Evolutionary conservation across 306 rosid genomes (phyloP).

Genomic region (Trifolium fragiferum): DNA sequence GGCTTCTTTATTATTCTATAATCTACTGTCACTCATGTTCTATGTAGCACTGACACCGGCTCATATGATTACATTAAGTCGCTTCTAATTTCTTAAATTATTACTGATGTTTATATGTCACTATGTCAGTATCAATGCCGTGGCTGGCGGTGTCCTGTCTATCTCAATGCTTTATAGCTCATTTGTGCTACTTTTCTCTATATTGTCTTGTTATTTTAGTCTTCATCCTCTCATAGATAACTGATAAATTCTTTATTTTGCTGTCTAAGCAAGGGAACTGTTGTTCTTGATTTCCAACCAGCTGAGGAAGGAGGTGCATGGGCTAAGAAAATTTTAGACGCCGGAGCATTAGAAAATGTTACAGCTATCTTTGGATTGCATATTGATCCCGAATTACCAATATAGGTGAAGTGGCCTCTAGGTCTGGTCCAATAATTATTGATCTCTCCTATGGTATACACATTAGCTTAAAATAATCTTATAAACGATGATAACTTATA

Average conservation of each 20-base stretch:
- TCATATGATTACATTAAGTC: no score
- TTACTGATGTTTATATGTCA: no score
- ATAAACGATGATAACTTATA: not conserved
- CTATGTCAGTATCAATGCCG: no score
- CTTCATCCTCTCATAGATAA: slow-evolving; percentile 5
- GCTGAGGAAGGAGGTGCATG: slow-evolving; percentile 94
- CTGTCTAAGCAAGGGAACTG: slow-evolving; percentile 66
- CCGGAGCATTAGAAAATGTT: slow-evolving; percentile 76
- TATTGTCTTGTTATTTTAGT: slow-evolving; percentile 2
- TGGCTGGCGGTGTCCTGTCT: no score
- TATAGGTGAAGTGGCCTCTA: slow-evolving; percentile 70
- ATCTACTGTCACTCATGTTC: no score
- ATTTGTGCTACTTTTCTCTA: not conserved
- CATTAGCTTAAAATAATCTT: not conserved
- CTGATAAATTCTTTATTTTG: slow-evolving; percentile 20
- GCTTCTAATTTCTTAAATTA: no score
- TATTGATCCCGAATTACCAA: slow-evolving; percentile 46
- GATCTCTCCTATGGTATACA: slow-evolving; percentile 1
- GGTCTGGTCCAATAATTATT: slow-evolving; percentile 58
- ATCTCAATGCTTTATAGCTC: no score
- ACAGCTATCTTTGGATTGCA: slow-evolving; percentile 83
- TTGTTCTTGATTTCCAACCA: slow-evolving; percentile 92
- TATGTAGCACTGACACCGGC: no score
- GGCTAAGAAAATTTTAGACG: slow-evolving; percentile 63
- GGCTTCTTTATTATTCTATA: not conserved